phyloP scores from a whole-genome alignment of 345 rosid genomes.

The Hibiscus mutabilis region DNA sequence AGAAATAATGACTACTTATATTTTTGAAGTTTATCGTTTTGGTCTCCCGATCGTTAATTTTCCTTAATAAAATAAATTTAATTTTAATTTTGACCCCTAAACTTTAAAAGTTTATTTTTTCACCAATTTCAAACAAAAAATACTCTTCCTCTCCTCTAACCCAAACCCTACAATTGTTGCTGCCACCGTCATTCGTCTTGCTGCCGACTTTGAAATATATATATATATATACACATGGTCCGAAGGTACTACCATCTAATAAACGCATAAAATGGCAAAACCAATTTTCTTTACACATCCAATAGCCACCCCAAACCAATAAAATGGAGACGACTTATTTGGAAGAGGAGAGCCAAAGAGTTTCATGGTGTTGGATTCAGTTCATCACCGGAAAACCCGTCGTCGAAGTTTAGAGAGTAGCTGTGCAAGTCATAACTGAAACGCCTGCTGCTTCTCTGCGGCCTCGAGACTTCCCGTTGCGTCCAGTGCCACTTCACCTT shows the following conservation, averaged over 20 bases:
- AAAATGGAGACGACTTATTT: not conserved
- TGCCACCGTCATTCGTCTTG: too few relatives aligned
- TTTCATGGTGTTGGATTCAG: not conserved
- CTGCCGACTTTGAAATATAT: too few relatives aligned
- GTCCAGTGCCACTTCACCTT: constrained; percentile 32
- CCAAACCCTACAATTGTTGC: too few relatives aligned
- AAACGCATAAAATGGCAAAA: not conserved
- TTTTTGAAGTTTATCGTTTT: too few relatives aligned
- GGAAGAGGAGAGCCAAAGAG: not conserved
- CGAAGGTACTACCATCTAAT: not conserved
- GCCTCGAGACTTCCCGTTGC: constrained; percentile 12
- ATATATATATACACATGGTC: not conserved
- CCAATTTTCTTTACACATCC: not conserved
- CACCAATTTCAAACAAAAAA: too few relatives aligned
- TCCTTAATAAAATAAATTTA: too few relatives aligned
- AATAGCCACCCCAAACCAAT: not conserved
- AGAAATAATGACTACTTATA: too few relatives aligned
- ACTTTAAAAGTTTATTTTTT: too few relatives aligned
- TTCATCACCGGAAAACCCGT: constrained; percentile 16
- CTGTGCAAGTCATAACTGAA: constrained; percentile 35
- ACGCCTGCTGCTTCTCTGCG: constrained; percentile 19
- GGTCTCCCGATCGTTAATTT: too few relatives aligned
- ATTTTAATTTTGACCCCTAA: too few relatives aligned
- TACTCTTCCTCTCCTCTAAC: too few relatives aligned
- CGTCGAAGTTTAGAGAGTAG: constrained; percentile 40